Evolutionary conservation across 2,329 filamentous ascomycete genomes (phyloP).

Genomic region (Phyllosticta capitalensis): DNA sequence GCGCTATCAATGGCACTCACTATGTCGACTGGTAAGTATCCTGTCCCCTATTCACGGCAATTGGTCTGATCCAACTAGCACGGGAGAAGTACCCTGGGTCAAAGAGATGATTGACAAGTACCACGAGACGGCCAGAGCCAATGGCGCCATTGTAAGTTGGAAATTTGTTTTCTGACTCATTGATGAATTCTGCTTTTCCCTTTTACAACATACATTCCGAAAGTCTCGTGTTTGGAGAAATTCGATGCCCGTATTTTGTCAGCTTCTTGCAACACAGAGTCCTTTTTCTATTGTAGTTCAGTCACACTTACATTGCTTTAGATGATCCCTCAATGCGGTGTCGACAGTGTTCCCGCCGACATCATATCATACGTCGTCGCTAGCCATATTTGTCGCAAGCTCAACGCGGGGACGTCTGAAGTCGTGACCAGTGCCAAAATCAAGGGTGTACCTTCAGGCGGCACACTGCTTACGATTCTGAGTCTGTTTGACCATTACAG

Average conservation of each 20-base stretch:
- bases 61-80: slow-evolving; percentile 26
- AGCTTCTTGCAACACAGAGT: not conserved
- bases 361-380: slow-evolving; percentile 46
- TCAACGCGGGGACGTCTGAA: slow-evolving; percentile 41
- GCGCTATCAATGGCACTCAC: slow-evolving; percentile 55
- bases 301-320: slow-evolving; percentile 14
- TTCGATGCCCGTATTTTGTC: not conserved
- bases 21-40: slow-evolving; percentile 50
- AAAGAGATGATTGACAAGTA: slow-evolving; percentile 53
- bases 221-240: too few relatives aligned
- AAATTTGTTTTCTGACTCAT: not conserved
- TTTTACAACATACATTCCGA: not conserved
- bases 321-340: slow-evolving; percentile 51
- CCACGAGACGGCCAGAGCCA: slow-evolving; percentile 49
- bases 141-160: slow-evolving; percentile 46
- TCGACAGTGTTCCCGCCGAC: slow-evolving; percentile 54
- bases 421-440: slow-evolving; percentile 46
- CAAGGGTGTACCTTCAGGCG: slow-evolving; percentile 42
- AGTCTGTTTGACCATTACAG: slow-evolving; percentile 41
- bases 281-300: not conserved
- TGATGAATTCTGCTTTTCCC: not conserved
- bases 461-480: slow-evolving; percentile 57
- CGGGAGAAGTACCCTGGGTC: slow-evolving; percentile 56
- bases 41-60: not conserved
- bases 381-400: slow-evolving; percentile 42